Evolutionary conservation across 257 asterid species (phyloP).

Genomic region (Coffea canephora): DNA sequence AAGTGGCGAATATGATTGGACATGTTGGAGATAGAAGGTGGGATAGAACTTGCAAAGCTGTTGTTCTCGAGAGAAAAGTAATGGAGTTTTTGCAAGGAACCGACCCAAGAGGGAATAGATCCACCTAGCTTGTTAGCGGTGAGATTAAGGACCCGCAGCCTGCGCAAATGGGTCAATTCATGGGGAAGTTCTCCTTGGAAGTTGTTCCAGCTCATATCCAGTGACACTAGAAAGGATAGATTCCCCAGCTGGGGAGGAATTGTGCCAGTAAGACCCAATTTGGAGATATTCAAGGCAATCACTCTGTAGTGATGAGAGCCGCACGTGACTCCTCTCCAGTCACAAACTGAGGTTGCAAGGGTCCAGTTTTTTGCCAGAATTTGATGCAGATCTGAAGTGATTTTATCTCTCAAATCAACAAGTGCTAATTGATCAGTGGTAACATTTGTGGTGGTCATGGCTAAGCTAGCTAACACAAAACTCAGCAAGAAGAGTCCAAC

Average conservation of each 20-base stretch:
- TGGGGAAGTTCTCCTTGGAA: conserved; percentile 21
- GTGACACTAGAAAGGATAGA: conserved; percentile 22
- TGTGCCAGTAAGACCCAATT: background rate
- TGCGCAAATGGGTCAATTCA: background rate
- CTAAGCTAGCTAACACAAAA: background rate
- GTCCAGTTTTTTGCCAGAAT: conserved; percentile 6
- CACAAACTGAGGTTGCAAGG: background rate
- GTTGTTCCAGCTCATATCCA: conserved; percentile 18
- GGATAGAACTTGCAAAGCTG: conserved; percentile 10
- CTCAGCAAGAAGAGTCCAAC: background rate
- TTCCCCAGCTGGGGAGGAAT: conserved; percentile 8
- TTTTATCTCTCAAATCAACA: conserved; percentile 4
- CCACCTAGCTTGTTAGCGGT: conserved; percentile 14
- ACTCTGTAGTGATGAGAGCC: conserved; percentile 9
- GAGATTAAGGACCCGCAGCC: conserved; percentile 10
- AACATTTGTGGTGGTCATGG: background rate
- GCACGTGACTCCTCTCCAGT: conserved; percentile 15
- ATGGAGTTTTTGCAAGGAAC: too few relatives aligned
- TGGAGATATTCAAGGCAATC: background rate
- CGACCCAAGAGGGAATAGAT: background rate
- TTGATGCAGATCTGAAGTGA: conserved; percentile 1
- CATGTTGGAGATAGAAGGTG: conserved; percentile 1
- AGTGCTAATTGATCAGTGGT: conserved; percentile 9
- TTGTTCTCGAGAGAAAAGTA: background rate
- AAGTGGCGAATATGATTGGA: background rate